These are phyloP conservation scores for Cadophora gregata DNA, from an alignment of 2,329 filamentous ascomycete genomes.

Conservation along the genomic window DNA sequence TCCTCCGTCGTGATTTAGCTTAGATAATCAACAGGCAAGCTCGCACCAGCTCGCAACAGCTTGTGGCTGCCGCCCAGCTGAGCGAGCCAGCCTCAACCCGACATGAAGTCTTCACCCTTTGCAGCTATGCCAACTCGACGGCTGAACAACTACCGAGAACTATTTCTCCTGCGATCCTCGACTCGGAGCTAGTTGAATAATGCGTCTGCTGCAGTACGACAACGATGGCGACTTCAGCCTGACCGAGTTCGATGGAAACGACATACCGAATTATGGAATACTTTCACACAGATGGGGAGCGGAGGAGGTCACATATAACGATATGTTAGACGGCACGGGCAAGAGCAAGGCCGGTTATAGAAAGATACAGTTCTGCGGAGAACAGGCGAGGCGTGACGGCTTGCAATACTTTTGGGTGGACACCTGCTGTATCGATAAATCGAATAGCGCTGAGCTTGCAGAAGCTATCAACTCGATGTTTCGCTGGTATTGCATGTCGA, in stretches of 20 bases:
- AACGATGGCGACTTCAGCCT: slow-evolving; percentile 29
- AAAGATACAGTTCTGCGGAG: slow-evolving; percentile 30
- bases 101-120: slow-evolving; percentile 30
- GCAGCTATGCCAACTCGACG: slow-evolving; percentile 24
- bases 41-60: too few relatives aligned
- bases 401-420: slow-evolving; percentile 30
- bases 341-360: slow-evolving; percentile 25
- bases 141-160: slow-evolving; percentile 23
- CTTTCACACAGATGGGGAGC: slow-evolving; percentile 40
- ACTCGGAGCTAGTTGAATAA: slow-evolving; percentile 28
- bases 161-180: slow-evolving; percentile 24
- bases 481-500: slow-evolving; percentile 20
- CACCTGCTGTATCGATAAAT: slow-evolving; percentile 32
- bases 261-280: slow-evolving; percentile 39
- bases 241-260: slow-evolving; percentile 26
- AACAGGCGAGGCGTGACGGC: slow-evolving; percentile 28
- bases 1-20: background rate
- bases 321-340: slow-evolving; percentile 22
- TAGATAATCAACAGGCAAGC: background rate
- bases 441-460: slow-evolving; percentile 20
- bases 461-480: slow-evolving; percentile 39
- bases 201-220: slow-evolving; percentile 32
- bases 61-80: slow-evolving; percentile 32
- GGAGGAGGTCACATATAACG: slow-evolving; percentile 32
- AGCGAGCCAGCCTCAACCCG: slow-evolving; percentile 33